Base-by-base conservation (phyloP, 2,329 filamentous ascomycete genomes). In the Coniochaeta pulveracea region DNA sequence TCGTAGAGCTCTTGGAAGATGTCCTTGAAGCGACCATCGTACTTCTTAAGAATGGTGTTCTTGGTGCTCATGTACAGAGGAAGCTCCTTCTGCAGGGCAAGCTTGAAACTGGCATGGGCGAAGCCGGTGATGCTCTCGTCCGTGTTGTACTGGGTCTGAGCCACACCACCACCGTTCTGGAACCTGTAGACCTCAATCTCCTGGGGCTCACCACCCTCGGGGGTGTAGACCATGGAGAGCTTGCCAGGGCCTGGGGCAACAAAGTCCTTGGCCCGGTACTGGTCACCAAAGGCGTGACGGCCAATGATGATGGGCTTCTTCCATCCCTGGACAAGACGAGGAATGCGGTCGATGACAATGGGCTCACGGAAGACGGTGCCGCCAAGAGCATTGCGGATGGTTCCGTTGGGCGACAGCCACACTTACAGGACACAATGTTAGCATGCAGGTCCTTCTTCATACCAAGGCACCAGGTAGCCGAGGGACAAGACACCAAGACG, bases 51-150 rank as follows among this genome's bases (percentile, higher is more conserved):
- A 50, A 98, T 98, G 48, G 91, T 98, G 73, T 96, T 96, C 81
- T 98, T 98, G 63, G 91, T 98, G 73, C 85, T 94, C 89, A 96
- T 93, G 71, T 96, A 98, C 51, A 98, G 70, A n/a, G 91, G 91
- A 45, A 93, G 68, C 43, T 69, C 69, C 74, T 94, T 91, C 60
- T 76, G 69, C 28, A 96, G 65, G 21, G 91, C 89, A 46, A 95
- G 76, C 77, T 95, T 93, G 77, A 98, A 96, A 47, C 80, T 88
- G 42, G 91, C 83, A 56, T 96, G 91, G 37, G 91, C 91, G 52
- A 98, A 98, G 40, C 91, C 91, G 35, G 69, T 66, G 60, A 98
- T 98, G 54, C 83, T 91, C 58, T 95, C 91, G 51, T 91, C 80
- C 17, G 91, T 96, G 75, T 98, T 98, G 73, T 96, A 98, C 69